These are phyloP conservation scores for Wickerhamiella siamensis DNA, from an alignment of 805 yeast species.

Conservation along the genomic window DNA sequence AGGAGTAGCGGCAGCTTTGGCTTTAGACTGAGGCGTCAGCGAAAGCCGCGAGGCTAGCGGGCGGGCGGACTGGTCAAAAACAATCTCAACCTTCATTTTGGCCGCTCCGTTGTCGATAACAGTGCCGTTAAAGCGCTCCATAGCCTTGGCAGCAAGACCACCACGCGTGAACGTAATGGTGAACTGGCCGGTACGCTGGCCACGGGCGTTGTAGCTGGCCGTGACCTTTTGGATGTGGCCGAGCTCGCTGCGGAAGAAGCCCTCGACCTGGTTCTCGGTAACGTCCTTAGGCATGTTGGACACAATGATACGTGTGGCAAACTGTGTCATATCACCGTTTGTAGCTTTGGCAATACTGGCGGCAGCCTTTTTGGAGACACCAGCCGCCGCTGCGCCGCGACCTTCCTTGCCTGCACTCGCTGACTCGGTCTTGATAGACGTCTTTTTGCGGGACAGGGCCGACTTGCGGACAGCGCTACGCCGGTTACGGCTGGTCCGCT, in stretches of 20 bases:
- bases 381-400: conserved; percentile 23
- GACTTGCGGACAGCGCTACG: not conserved
- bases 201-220: conserved; percentile 71
- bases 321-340: conserved; percentile 12
- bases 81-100: conserved; percentile 63
- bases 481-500: not conserved
- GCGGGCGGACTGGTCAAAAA: conserved; percentile 69
- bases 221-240: conserved; percentile 68
- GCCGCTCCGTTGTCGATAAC: conserved; percentile 80
- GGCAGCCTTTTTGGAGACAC: conserved; percentile 18
- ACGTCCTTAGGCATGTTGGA: conserved; percentile 40
- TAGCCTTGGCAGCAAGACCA: conserved; percentile 63
- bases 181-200: conserved; percentile 84
- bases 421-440: conserved; percentile 17
- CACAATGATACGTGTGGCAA: conserved; percentile 66
- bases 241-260: conserved; percentile 73
- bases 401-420: conserved; percentile 22
- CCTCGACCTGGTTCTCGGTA: conserved; percentile 30
- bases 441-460: conserved; percentile 5
- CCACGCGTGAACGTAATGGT: conserved; percentile 61
- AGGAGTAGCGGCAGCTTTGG: conserved; percentile 2
- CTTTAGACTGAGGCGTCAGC: not conserved
- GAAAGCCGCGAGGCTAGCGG: conserved; percentile 52
- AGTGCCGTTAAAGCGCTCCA: conserved; percentile 76
- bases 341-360: conserved; percentile 12